Evolutionary conservation across 2,329 filamentous ascomycete species (phyloP).

Genomic region (Colletotrichum destructivum): DNA sequence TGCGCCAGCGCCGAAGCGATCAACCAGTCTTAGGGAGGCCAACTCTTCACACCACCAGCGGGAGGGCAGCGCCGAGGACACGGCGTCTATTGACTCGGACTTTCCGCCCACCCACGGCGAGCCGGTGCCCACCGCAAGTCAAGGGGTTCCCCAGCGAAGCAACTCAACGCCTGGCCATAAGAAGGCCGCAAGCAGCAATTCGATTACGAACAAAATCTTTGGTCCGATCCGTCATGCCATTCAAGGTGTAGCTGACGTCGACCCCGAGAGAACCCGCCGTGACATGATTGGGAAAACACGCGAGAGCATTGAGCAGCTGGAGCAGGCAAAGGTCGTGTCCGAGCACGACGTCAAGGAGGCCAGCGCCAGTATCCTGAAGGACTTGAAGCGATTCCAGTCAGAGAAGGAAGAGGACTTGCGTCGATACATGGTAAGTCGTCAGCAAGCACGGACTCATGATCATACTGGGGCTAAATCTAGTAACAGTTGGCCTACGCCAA

Average conservation of each 20-base stretch:
- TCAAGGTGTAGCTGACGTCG: conserved; percentile 95
- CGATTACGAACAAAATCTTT: conserved; percentile 94
- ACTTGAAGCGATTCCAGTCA: conserved; percentile 91
- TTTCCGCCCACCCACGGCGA: conserved; percentile 93
- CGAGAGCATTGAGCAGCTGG: conserved; percentile 87
- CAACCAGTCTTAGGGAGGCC: conserved; percentile 70
- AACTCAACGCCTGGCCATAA: conserved; percentile 70
- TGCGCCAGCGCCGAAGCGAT: conserved; percentile 75
- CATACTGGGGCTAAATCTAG: not conserved
- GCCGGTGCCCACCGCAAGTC: conserved; percentile 79
- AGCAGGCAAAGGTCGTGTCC: conserved; percentile 90
- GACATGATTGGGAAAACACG: conserved; percentile 97
- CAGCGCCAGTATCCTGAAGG: conserved; percentile 87
- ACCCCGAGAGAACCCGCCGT: conserved; percentile 91
- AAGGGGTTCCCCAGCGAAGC: conserved; percentile 75
- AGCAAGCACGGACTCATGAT: not conserved
- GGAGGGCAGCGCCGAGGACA: conserved; percentile 78
- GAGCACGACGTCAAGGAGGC: conserved; percentile 95
- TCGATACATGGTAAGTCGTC: conserved; percentile 88
- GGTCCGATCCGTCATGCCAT: conserved; percentile 95
- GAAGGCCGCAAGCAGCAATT: conserved; percentile 88
- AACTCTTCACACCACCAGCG: conserved; percentile 62
- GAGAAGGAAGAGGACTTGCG: conserved; percentile 97
- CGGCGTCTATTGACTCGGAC: conserved; percentile 93
- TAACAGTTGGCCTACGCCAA: conserved; percentile 88